These are phyloP conservation scores for Spiromastix sp. DNA, from an alignment of 2,329 filamentous ascomycete species.

Conservation along the genomic window DNA sequence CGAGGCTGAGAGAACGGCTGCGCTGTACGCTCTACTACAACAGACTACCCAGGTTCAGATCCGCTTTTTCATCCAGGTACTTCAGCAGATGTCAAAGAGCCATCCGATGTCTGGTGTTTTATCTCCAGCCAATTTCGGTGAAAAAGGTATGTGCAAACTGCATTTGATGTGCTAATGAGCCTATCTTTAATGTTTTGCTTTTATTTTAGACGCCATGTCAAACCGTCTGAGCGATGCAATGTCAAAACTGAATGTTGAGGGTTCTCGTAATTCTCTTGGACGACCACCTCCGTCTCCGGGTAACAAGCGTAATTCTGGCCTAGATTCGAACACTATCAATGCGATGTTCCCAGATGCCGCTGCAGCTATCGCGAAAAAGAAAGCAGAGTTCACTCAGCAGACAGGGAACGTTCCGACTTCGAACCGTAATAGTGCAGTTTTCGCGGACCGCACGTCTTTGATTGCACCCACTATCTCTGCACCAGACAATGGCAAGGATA, in stretches of 20 bases:
- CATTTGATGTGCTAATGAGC: too few species aligned
- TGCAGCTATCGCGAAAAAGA: constrained; percentile 95
- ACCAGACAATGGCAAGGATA: constrained; percentile 52
- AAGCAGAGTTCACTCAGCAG: constrained; percentile 93
- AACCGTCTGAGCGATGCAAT: constrained; percentile 92
- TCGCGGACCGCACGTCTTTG: constrained; percentile 67
- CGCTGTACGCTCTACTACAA: constrained; percentile 87
- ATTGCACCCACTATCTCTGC: constrained; percentile 64
- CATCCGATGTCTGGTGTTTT: constrained; percentile 94
- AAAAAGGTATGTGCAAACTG: constrained; percentile 63
- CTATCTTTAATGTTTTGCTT: too few species aligned
- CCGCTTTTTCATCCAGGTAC: constrained; percentile 95
- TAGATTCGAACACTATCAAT: constrained; percentile 88
- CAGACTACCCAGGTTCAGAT: constrained; percentile 99
- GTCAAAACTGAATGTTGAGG: constrained; percentile 84
- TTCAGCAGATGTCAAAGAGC: constrained; percentile 98
- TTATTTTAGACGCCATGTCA: constrained; percentile 75
- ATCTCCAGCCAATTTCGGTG: constrained; percentile 83
- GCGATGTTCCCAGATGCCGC: constrained; percentile 99
- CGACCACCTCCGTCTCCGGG: constrained; percentile 69
- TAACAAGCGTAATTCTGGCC: constrained; percentile 84
- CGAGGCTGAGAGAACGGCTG: constrained; percentile 91
- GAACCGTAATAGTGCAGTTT: constrained; percentile 79
- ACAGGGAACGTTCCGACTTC: constrained; percentile 83
- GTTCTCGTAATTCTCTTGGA: constrained; percentile 73